Evolutionary conservation across 2,329 filamentous ascomycete species (phyloP), one percentile per base, ranked within the genome.

Genomic region (Apiospora aurea): DNA sequence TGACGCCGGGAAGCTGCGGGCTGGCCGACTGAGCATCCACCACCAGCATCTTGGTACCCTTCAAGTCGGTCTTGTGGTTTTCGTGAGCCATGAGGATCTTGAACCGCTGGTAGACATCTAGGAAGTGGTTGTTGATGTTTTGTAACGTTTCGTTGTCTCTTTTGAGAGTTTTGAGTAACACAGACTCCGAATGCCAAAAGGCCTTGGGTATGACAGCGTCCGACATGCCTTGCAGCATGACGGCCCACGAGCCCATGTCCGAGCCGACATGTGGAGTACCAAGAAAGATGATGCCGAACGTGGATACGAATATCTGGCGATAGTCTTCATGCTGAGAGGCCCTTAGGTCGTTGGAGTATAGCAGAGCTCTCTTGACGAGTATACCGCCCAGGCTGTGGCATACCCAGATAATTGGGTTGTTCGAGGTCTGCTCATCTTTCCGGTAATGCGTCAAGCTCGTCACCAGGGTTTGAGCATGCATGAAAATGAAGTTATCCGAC

Each of bases 71-170:
- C 73, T 91, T 92, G 75, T 91, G 89, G 66, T 91, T 91, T 78
- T 95, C 93, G 71, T 94, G 92, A 49, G 91, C 93, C 87, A 94
- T 94, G 77, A 93, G 92, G 69, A 95, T 90, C 75, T 90, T 88
- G 78, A 93, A 94, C 1, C 90, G 87, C 71, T 90, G 87, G 74
- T 93, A 90, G 41, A 94, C 90, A 69, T 94, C 90, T 24, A 91
- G 85, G 75, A 95, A 95, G 72, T 91, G 87, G 69, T 85, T 89
- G 79, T 93, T 94, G 80, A 95, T 94, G 73, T 92, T 91, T 76
- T 92, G 89, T 6, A 95, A 82, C 0, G 89, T 93, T 81, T 94
- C 93, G 72, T 92, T 94, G 77, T 94, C 91, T 69, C 86, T 89
- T 79, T 91, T 91, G n/a, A 95, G 85, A 2, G 92, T 91, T 77